These are phyloP conservation scores for Suillus lakei DNA, from an alignment of 768 basidiomycete species.

Conservation along the genomic window DNA sequence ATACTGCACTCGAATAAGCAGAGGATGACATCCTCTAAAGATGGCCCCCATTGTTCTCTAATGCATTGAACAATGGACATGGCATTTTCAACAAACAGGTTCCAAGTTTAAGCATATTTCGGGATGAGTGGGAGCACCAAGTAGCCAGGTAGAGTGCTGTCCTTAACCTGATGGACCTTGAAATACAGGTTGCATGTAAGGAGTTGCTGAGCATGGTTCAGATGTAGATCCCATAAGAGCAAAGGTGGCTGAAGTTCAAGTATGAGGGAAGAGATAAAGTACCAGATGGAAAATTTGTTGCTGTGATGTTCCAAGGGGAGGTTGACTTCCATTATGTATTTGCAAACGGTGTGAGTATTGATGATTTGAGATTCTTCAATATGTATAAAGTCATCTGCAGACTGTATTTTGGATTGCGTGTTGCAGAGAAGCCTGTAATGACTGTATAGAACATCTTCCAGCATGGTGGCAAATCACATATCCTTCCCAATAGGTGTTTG, in stretches of 20 bases:
- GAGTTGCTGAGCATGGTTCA: neutral
- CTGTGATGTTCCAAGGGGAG: neutral
- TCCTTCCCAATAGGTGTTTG: too few relatives aligned
- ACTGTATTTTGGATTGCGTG: neutral
- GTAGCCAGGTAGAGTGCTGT: neutral
- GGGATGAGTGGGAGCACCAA: neutral
- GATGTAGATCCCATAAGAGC: neutral
- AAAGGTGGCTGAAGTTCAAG: neutral
- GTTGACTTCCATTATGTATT: neutral
- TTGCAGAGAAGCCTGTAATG: neutral
- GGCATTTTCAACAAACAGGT: neutral
- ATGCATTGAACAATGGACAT: neutral
- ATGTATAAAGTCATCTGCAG: neutral
- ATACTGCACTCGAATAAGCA: neutral
- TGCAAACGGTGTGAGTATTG: neutral
- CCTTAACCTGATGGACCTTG: neutral
- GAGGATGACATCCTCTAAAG: neutral
- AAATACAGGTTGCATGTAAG: neutral
- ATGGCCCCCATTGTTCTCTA: neutral
- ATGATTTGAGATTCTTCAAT: neutral
- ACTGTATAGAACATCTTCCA: neutral
- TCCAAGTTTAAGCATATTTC: neutral
- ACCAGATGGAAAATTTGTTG: neutral
- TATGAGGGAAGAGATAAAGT: neutral
- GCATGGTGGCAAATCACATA: too few relatives aligned